These are phyloP conservation scores for Thermoascus crustaceus DNA, from an alignment of 2,329 filamentous ascomycete genomes.

Conservation along the genomic window DNA sequence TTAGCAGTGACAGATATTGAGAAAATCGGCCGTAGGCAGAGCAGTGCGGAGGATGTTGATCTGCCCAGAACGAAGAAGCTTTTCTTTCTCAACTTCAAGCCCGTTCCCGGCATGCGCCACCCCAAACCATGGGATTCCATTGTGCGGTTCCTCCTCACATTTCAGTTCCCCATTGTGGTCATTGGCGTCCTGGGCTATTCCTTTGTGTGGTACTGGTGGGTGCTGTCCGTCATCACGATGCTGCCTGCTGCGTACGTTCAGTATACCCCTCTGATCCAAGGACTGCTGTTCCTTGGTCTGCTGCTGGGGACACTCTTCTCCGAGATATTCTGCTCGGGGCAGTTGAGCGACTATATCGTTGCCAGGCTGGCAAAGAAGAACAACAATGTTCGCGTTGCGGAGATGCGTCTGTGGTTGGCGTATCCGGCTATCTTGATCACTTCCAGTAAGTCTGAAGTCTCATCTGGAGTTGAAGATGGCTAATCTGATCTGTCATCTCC, in stretches of 20 bases:
- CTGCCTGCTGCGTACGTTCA: conserved; percentile 45
- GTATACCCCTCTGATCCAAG: conserved; percentile 44
- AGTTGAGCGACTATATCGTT: conserved; percentile 47
- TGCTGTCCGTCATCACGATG: conserved; percentile 46
- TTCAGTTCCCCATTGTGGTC: conserved; percentile 39
- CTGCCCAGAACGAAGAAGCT: conserved; percentile 36
- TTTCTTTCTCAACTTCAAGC: conserved; percentile 38
- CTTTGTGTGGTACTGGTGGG: conserved; percentile 52
- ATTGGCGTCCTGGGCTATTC: conserved; percentile 43
- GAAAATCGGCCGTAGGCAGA: conserved; percentile 16
- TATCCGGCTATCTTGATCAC: conserved; percentile 46
- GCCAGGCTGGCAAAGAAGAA: conserved; percentile 38
- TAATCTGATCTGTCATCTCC: conserved; percentile 3
- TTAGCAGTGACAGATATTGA: conserved; percentile 16
- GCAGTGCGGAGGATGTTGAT: conserved; percentile 9
- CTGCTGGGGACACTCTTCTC: conserved; percentile 46
- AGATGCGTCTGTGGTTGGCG: conserved; percentile 50
- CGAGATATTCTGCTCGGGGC: conserved; percentile 45
- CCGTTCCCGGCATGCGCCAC: conserved; percentile 45
- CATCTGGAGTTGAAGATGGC: background rate
- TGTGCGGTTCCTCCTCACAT: conserved; percentile 41
- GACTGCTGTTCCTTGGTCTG: conserved; percentile 47
- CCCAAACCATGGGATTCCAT: conserved; percentile 42
- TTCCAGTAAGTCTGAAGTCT: conserved; percentile 21
- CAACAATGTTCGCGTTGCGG: conserved; percentile 37